Percentiles rank a stretch among this genome's conserved stretches.
Evolutionary conservation across 805 yeast genomes (phyloP).

Genomic region (Ogataea philodendri): DNA sequence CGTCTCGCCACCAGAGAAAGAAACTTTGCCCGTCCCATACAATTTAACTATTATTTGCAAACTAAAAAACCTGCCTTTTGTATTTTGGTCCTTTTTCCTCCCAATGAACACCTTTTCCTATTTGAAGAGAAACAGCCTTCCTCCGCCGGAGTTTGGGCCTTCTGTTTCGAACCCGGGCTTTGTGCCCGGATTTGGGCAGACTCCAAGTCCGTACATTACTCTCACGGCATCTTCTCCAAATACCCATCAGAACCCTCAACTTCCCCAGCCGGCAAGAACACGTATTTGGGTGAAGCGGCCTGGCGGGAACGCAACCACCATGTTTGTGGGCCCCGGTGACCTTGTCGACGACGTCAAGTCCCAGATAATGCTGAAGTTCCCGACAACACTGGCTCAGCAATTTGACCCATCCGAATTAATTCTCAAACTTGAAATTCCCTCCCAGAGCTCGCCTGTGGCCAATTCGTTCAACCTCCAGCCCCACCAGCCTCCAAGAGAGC

Average conservation of each 20-base stretch:
- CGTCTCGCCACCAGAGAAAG: too few species aligned
- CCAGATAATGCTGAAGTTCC: conserved; percentile 59
- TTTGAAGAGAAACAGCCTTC: conserved; percentile 5
- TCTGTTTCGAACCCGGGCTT: background rate
- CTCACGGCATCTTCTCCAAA: conserved; percentile 19
- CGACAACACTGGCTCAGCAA: conserved; percentile 58
- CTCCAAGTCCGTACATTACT: conserved; percentile 17
- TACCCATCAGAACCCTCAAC: conserved; percentile 14
- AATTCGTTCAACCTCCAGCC: conserved; percentile 2
- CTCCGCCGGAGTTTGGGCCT: conserved; percentile 3
- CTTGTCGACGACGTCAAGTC: conserved; percentile 81
- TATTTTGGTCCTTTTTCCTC: conserved; percentile 1
- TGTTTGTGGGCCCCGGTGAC: conserved; percentile 58
- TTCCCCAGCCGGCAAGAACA: conserved; percentile 25
- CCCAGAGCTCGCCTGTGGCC: conserved; percentile 13
- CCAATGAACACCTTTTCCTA: conserved; percentile 9
- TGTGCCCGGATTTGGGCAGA: conserved; percentile 6
- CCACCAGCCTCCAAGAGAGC: background rate
- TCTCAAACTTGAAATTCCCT: conserved; percentile 31
- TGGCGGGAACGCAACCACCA: conserved; percentile 64
- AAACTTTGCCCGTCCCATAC: conserved; percentile 1
- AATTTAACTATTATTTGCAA: conserved; percentile 1
- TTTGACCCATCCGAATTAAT: conserved; percentile 70
- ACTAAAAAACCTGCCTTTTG: conserved; percentile 1
- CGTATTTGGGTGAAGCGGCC: conserved; percentile 57